Conservation (phyloP, 371 early-diverging fungal species). For the Saksenaea vasiformis region DNA sequence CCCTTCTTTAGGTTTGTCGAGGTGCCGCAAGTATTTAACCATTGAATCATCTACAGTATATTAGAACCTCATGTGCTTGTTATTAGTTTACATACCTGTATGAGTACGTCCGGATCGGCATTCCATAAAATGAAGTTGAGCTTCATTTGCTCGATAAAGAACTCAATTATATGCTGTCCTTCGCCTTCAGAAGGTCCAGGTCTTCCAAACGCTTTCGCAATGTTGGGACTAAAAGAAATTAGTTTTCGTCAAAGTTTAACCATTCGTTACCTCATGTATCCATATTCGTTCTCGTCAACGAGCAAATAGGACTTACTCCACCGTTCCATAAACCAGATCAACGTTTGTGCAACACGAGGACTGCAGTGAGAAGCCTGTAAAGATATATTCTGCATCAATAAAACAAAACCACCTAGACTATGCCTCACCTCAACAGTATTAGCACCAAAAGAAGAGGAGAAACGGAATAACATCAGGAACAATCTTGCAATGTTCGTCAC, state of each 20-base stretch:
- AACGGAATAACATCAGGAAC: constrained; percentile 52
- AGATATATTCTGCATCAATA: neutral
- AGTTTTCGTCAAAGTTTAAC: neutral
- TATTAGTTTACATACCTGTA: constrained; percentile 36
- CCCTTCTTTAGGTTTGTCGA: constrained; percentile 49
- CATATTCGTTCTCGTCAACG: constrained; percentile 62
- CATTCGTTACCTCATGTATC: constrained; percentile 50
- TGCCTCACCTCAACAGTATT: constrained; percentile 45
- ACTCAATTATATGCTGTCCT: constrained; percentile 61
- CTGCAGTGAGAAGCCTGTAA: constrained; percentile 64
- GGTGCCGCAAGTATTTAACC: constrained; percentile 63
- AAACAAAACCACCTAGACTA: neutral
- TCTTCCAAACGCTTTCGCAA: constrained; percentile 60
- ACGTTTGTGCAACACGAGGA: constrained; percentile 71
- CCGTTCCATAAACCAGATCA: constrained; percentile 77
- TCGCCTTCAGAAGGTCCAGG: constrained; percentile 61
- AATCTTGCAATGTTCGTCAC: constrained; percentile 54
- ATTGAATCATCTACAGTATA: constrained; percentile 48
- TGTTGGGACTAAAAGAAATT: constrained; percentile 38
- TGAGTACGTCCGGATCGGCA: constrained; percentile 70
- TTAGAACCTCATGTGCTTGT: neutral
- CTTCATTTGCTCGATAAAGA: constrained; percentile 60
- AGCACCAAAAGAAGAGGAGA: constrained; percentile 39
- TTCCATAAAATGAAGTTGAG: constrained; percentile 72
- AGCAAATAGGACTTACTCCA: constrained; percentile 77